phyloP scores from a whole-genome alignment of 2,329 filamentous ascomycete species.

The Penicillium psychrosexuale region DNA sequence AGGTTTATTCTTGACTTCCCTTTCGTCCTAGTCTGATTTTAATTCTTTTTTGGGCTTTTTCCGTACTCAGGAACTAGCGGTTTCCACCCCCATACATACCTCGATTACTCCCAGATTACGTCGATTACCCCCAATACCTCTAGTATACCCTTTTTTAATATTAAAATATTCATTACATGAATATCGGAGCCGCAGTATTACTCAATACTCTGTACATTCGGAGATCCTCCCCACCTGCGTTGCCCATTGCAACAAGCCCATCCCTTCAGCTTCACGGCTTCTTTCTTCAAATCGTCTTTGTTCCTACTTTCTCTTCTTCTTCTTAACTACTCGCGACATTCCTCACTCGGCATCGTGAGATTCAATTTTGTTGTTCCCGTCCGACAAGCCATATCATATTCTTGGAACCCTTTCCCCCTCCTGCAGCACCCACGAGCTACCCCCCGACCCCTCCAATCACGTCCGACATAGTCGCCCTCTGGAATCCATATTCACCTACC shows the following conservation, averaged over 20 bases:
- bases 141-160: neutral
- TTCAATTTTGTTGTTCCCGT: slow-evolving; percentile 5
- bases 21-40: too few species aligned
- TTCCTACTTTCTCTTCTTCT: slow-evolving; percentile 23
- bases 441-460: slow-evolving; percentile 18
- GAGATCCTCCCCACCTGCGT: slow-evolving; percentile 42
- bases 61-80: neutral
- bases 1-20: too few species aligned
- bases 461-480: slow-evolving; percentile 1
- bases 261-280: slow-evolving; percentile 40
- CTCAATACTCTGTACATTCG: slow-evolving; percentile 12
- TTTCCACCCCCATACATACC: neutral
- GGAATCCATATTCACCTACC: neutral
- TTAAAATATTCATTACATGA: slow-evolving; percentile 1
- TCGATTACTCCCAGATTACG: neutral
- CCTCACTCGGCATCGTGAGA: slow-evolving; percentile 14
- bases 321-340: slow-evolving; percentile 25
- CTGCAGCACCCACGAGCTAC: slow-evolving; percentile 23
- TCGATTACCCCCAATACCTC: neutral
- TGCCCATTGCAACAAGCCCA: slow-evolving; percentile 43
- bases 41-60: neutral
- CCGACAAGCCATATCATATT: slow-evolving; percentile 1
- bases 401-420: slow-evolving; percentile 1
- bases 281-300: slow-evolving; percentile 30
- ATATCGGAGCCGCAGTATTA: slow-evolving; percentile 12